Evolutionary conservation across 1,284 basidiomycete genomes (phyloP), one percentile per base, ranked within the genome.

Genomic region (Phylloboletellus chloephorus): DNA sequence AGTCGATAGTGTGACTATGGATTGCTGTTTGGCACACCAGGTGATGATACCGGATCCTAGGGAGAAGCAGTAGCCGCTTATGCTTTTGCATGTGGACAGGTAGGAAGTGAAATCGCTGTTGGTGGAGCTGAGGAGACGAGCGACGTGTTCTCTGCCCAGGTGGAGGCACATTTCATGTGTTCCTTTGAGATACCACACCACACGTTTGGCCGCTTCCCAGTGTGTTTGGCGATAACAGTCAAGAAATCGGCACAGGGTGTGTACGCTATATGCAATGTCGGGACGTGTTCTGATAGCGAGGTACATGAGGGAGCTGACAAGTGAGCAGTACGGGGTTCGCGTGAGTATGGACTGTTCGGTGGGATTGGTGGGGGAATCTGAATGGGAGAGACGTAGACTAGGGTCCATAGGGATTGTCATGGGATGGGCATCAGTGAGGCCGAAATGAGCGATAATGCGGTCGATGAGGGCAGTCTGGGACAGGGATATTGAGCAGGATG

Each of bases 81-180:
- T 63, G 0, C 66, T 69, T 7, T 50, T 31, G 0, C 54, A 43
- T n/a, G 54, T 56, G 19, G 58, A 52, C 0, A 45, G 38, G 30
- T 61, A 60, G 22, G 58, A 56, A 15, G 58, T 69, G 51, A 55
- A 68, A 41, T 71, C 66, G 0, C 69, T 61, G 48, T 77, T 71
- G n/a, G 25, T 13, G 3, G 7, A 31, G 1, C 39, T 24, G n/a
- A 12, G 21, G 1, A 36, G 19, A 6, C 11, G 13, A 2, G 25
- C 15, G 5, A 17, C 0, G 11, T 41, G 33, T 1, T 41, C 28
- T 4, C 33, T 17, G 1, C 28, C 23, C 1, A 36, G 28, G 0
- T 11, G 15, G 3, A 42, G 30, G 2, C n/a, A 8, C 2, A 42
- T 8, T 8, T 13, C 7, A 1, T 10, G 7, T 1, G 30, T 43